Percentiles rank a stretch among this genome's conserved stretches.
Conservation (phyloP, 2,329 filamentous ascomycete genomes). For the Calycina herbarum region DNA sequence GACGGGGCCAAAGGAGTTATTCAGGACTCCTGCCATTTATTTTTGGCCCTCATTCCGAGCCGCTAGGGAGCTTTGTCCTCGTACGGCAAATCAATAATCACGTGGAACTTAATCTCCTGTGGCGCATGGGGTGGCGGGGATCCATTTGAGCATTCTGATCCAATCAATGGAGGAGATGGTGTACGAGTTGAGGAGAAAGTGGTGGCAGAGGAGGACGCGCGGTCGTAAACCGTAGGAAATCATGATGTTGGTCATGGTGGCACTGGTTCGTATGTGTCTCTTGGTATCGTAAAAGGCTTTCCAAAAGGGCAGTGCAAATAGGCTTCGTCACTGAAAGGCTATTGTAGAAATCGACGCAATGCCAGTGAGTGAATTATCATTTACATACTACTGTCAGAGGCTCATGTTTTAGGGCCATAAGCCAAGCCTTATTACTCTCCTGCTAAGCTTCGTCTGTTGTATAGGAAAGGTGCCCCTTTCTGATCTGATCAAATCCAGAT, state of each 20-base stretch:
- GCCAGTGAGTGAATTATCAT: slow-evolving; percentile 1
- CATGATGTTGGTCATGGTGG: background rate
- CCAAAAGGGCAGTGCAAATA: background rate
- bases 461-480: background rate
- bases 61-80: slow-evolving; percentile 1
- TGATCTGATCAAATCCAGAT: background rate
- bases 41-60: background rate
- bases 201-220: background rate
- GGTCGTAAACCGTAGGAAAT: background rate
- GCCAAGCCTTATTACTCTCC: background rate
- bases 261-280: background rate
- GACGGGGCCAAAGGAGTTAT: background rate
- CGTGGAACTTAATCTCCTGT: background rate
- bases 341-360: background rate
- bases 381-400: slow-evolving; percentile 2
- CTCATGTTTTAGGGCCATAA: background rate
- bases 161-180: background rate
- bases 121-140: background rate
- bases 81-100: background rate
- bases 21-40: background rate
- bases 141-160: background rate
- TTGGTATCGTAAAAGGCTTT: background rate
- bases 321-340: background rate
- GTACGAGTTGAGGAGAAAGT: background rate
- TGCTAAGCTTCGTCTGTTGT: background rate